phyloP scores from a whole-genome alignment of 106 monocot genomes.

The Ottelia alismoides region DNA sequence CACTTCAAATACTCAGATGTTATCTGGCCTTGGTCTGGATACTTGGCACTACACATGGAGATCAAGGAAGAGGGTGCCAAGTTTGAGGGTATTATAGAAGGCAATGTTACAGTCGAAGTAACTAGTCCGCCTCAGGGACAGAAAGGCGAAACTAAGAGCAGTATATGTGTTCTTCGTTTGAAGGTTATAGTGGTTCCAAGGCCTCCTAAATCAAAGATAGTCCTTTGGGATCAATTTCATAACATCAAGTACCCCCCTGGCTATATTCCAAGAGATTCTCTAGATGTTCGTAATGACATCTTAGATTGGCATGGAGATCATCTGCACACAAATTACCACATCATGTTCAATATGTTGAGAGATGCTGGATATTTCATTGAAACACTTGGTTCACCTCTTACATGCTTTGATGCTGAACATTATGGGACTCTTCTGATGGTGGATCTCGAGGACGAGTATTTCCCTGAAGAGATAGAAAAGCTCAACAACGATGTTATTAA shows the following conservation, averaged over 20 bases:
- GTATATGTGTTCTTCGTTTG: slow-evolving; percentile 57
- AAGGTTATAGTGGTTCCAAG: slow-evolving; percentile 80
- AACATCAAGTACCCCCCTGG: slow-evolving; percentile 98
- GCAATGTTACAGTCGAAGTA: slow-evolving; percentile 59
- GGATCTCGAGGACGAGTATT: slow-evolving; percentile 98
- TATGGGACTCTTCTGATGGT: slow-evolving; percentile 95
- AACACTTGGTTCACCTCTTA: slow-evolving; percentile 90
- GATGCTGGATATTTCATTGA: slow-evolving; percentile 90
- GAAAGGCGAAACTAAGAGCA: slow-evolving; percentile 21
- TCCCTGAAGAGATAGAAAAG: slow-evolving; percentile 87
- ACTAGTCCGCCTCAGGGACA: slow-evolving; percentile 47
- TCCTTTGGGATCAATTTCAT: slow-evolving; percentile 97
- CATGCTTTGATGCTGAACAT: slow-evolving; percentile 84
- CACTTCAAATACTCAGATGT: slow-evolving; percentile 85
- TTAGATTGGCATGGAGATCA: slow-evolving; percentile 99
- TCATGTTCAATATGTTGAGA: slow-evolving; percentile 85
- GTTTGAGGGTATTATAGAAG: slow-evolving; percentile 75
- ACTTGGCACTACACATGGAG: slow-evolving; percentile 79
- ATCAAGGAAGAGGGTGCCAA: slow-evolving; percentile 89
- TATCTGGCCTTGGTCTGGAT: slow-evolving; percentile 99
- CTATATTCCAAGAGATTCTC: slow-evolving; percentile 94
- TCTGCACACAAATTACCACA: slow-evolving; percentile 95
- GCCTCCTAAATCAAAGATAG: slow-evolving; percentile 56
- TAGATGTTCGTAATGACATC: slow-evolving; percentile 95
- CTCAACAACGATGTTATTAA: slow-evolving; percentile 69